Percentiles rank a stretch among this genome's conserved stretches.
phyloP scores from a whole-genome alignment of 2,329 filamentous ascomycete genomes.

The Biscogniauxia marginata region DNA sequence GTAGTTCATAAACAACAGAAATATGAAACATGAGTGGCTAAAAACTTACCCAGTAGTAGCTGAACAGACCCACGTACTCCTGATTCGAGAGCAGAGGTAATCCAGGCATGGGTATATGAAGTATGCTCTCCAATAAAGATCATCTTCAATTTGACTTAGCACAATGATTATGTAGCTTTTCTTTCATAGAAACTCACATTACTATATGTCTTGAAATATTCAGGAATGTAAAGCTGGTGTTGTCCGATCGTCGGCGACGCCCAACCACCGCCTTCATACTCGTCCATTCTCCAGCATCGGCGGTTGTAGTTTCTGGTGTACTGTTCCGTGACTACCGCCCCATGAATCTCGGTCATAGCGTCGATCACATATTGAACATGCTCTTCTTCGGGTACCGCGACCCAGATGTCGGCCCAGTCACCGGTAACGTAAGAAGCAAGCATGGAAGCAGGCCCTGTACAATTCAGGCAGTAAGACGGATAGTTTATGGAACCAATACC shows the following conservation, averaged over 20 bases:
- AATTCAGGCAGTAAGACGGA: constrained; percentile 65
- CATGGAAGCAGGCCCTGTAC: constrained; percentile 59
- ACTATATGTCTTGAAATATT: constrained; percentile 69
- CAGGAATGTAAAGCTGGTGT: constrained; percentile 67
- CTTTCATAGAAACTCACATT: constrained; percentile 42
- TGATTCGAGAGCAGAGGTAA: constrained; percentile 64
- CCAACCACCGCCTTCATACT: constrained; percentile 63
- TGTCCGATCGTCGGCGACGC: constrained; percentile 59
- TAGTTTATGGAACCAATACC: constrained; percentile 65
- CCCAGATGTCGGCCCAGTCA: constrained; percentile 39
- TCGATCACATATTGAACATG: constrained; percentile 63
- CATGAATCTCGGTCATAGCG: constrained; percentile 68
- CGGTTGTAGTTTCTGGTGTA: constrained; percentile 65
- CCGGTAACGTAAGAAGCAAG: constrained; percentile 58
- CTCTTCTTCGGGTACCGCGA: constrained; percentile 52
- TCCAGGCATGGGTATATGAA: constrained; percentile 70
- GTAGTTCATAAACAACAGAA: background rate
- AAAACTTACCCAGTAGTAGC: constrained; percentile 51
- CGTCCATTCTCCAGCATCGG: constrained; percentile 64
- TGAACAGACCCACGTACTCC: constrained; percentile 65
- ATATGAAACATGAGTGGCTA: background rate
- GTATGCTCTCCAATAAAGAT: constrained; percentile 71
- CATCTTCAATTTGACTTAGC: constrained; percentile 39
- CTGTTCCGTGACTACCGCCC: constrained; percentile 55
- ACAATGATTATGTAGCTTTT: no score